A percentile compares a stretch with the other conserved stretches of the same genome.
Evolutionary conservation across 1,139 yeast species (phyloP).

Genomic region (Geotrichum citri-aurantii): DNA sequence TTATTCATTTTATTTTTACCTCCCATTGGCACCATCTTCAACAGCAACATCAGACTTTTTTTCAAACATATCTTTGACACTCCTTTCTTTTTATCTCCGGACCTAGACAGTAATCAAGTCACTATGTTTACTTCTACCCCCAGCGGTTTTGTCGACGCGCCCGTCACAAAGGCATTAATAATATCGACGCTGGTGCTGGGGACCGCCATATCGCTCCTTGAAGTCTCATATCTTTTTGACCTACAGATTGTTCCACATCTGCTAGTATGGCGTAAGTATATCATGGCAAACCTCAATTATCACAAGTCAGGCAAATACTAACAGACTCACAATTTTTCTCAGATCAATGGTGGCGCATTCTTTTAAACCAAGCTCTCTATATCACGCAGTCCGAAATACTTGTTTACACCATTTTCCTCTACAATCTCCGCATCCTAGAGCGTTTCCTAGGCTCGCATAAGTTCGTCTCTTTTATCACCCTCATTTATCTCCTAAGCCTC

Average conservation of each 20-base stretch:
- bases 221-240: slow-evolving; percentile 49
- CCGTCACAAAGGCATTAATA: slow-evolving; percentile 48
- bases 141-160: slow-evolving; percentile 56
- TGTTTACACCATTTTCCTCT: slow-evolving; percentile 47
- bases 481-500: slow-evolving; percentile 22
- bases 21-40: background rate
- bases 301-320: background rate
- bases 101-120: background rate
- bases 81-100: background rate
- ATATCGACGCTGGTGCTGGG: slow-evolving; percentile 44
- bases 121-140: slow-evolving; percentile 41
- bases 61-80: background rate
- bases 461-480: slow-evolving; percentile 39
- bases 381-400: slow-evolving; percentile 64
- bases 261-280: slow-evolving; percentile 42
- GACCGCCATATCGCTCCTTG: slow-evolving; percentile 49
- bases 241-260: slow-evolving; percentile 57
- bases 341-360: slow-evolving; percentile 62
- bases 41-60: background rate
- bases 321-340: background rate
- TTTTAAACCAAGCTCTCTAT: slow-evolving; percentile 51
- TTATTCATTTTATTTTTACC: background rate
- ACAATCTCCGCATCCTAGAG: slow-evolving; percentile 58
- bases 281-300: background rate
- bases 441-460: slow-evolving; percentile 58